Base-by-base conservation (phyloP, 805 yeast species). In the Metschnikowia picachoensis region DNA sequence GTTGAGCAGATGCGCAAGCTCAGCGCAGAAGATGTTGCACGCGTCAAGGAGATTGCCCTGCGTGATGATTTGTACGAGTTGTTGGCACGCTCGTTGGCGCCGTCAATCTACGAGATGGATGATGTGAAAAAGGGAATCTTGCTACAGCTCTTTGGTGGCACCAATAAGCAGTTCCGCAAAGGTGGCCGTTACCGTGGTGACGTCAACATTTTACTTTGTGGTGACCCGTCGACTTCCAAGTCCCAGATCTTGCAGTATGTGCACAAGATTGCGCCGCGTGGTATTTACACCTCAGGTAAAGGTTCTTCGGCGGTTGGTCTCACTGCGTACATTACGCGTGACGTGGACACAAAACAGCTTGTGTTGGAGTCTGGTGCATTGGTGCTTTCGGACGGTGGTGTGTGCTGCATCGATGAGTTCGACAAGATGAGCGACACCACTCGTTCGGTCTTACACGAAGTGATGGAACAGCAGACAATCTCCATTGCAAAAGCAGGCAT, bases 281-380 rank as follows among this genome's bases (percentile, higher is more conserved):
- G 99, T 56, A 88, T 94, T 34, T 94, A 91, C 67, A 94, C 99
- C 4, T 91, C 97, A 0, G 99, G 99, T 66, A 94, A 94, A 60
- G 99, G 99, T 42, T 90, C 97, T 1, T 94, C 99, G 30, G 99
- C 99, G 0, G 99, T 94, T 41, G 99, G 99, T 74, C 74, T 94
- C 60, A 94, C 99, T 0, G 99, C 99, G 0, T 94, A 94, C 64
- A 85, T 94, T 46, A 91, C 99, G 8, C 77, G 97, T 60, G 99
- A 94, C 64, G 77, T 87, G 27, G 98, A 94, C 59, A 89, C 98
- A 0, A 87, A 82, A 59, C 99, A 94, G 65, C 69, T 92, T 41
- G 99, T 94, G 3, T 75, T 94, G 43, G 99, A 94, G 64, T 80
- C 90, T 59, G 99, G 99, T 64, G 99, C 99, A 0, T 75, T 94